A percentile compares a stretch with the other conserved stretches of the same genome.
These are phyloP conservation scores for Nigrospora oryzae DNA, from an alignment of 2,329 filamentous ascomycete species.

Conservation along the genomic window DNA sequence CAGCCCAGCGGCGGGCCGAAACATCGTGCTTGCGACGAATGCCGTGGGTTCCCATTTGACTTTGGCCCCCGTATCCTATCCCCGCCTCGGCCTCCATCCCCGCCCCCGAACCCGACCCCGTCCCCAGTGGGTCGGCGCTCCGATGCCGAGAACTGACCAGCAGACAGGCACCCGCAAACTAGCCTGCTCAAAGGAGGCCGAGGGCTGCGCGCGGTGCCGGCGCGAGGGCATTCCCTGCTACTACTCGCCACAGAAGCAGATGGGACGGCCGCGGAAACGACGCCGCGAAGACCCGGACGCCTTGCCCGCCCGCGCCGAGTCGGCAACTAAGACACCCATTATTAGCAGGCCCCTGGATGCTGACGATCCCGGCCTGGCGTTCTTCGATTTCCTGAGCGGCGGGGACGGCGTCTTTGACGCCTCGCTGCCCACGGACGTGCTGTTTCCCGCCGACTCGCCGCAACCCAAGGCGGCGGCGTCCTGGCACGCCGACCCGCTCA, in stretches of 20 bases:
- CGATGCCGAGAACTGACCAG: background rate
- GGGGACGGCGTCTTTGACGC: constrained; percentile 9
- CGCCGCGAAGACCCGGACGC: constrained; percentile 20
- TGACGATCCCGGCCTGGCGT: constrained; percentile 16
- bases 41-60: constrained; percentile 35
- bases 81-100: constrained; percentile 7
- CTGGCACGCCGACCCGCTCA: constrained; percentile 11
- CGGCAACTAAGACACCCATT: constrained; percentile 15
- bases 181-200: constrained; percentile 53
- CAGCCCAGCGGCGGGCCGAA: constrained; percentile 24
- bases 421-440: background rate
- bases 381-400: constrained; percentile 15
- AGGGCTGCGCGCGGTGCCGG: constrained; percentile 50
- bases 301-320: constrained; percentile 1
- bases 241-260: constrained; percentile 58
- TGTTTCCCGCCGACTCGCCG: background rate
- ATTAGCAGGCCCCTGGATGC: constrained; percentile 14
- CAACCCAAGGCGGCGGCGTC: constrained; percentile 3
- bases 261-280: constrained; percentile 57
- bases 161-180: constrained; percentile 50
- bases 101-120: constrained; percentile 7
- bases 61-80: constrained; percentile 2
- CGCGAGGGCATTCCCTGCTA: constrained; percentile 48
- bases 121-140: background rate
- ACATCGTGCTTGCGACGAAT: constrained; percentile 59